Base-by-base conservation (phyloP, 768 basidiomycete genomes). In the Candolleomyces eurysporus region DNA sequence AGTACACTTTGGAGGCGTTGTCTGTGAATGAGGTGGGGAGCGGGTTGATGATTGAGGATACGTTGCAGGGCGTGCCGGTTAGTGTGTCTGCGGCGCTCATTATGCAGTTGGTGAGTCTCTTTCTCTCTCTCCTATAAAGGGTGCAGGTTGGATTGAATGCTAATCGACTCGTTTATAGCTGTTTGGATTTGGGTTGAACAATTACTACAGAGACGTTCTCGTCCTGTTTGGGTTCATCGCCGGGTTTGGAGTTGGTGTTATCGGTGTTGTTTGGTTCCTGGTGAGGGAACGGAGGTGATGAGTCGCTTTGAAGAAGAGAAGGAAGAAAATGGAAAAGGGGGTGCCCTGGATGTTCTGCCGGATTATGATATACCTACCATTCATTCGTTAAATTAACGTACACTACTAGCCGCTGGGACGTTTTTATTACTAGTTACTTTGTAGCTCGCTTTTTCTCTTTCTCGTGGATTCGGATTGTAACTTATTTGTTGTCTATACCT, bases 21-120 rank as follows among this genome's bases (percentile, higher is more conserved):
- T 80, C 89, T 13, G 91, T 97, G 42, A 98, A 98, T 69, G 96
- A 98, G 71, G 93, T 98, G 16, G 86, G 86, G 43, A 89, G 91
- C 4, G 96, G 95, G 3, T 76, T 97, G 39, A 84, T 88, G 85
- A 97, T 97, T 32, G 62, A 84, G 61, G 94, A 95, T 74, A 80
- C 78, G 5, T 72, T 96, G 22, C 81, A 86, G 64, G 94, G 94
- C 46, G 94, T 96, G 13, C 90, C 91, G 1, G 83, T 98, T 43
- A 73, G 85, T 53, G 81, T 96, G 54, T 91, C 89, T 3, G 96
- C 95, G 0, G 78, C 77, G 53, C 70, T 96, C 64, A 96, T 98
- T 68, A 92, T 98, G 95, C 77, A 91, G 63, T 70, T 90, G 68
- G 91, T 92, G 66, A 63, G 87, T 76, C 40, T 31, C 60, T 54